A percentile compares a stretch with the other conserved stretches of the same genome.
phyloP scores from a whole-genome alignment of 306 rosid species.

The Comarum palustre region DNA sequence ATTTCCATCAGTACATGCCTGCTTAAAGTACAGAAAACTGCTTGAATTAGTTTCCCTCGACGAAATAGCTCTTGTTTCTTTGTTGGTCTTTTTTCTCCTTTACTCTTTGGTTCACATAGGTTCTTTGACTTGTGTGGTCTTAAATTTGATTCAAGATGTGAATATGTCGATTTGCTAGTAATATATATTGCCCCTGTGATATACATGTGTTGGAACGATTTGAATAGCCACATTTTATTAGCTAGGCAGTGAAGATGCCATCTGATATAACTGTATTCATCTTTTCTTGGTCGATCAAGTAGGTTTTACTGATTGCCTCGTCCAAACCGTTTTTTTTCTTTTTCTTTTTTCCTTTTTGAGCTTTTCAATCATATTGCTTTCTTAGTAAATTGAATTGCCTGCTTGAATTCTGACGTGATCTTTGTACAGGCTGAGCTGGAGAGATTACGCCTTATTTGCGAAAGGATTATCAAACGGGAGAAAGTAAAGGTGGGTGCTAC shows the following conservation, averaged over 20 bases:
- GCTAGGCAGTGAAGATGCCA: not conserved
- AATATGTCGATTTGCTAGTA: not conserved
- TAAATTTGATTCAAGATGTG: not conserved
- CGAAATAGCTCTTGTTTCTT: not conserved
- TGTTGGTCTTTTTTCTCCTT: not conserved
- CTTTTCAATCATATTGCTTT: not conserved
- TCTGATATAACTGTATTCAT: not conserved
- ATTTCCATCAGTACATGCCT: not conserved
- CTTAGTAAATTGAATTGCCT: constrained; percentile 3
- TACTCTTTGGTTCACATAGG: not conserved
- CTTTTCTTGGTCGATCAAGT: not conserved
- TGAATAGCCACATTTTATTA: not conserved
- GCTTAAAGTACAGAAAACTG: not conserved
- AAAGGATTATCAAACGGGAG: constrained; percentile 91
- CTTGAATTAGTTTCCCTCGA: not conserved
- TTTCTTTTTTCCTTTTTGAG: not conserved
- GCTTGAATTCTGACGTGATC: constrained; percentile 21
- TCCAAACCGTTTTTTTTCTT: too few species aligned
- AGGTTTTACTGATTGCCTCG: not conserved
- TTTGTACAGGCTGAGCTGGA: constrained; percentile 85
- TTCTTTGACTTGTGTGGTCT: not conserved
- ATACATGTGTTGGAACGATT: not conserved
- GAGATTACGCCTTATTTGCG: constrained; percentile 92
- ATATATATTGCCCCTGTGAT: not conserved
- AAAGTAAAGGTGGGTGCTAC: constrained; percentile 67